phyloP scores from a whole-genome alignment of 2,329 filamentous ascomycete genomes.

The Claviceps pazoutovae region DNA sequence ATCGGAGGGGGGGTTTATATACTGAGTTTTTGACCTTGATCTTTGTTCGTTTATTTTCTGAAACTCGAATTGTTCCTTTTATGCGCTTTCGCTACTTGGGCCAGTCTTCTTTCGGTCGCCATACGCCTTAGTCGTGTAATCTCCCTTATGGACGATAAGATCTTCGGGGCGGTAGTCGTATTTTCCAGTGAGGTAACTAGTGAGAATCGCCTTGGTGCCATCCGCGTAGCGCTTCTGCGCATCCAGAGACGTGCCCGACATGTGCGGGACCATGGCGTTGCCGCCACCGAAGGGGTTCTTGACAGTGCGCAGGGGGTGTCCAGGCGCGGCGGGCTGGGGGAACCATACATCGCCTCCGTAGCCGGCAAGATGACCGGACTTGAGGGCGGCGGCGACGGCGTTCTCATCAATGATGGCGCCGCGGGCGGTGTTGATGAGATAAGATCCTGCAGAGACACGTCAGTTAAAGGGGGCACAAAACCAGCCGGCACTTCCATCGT shows the following conservation, averaged over 20 bases:
- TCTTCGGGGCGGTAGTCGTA: slow-evolving; percentile 84
- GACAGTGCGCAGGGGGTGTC: slow-evolving; percentile 84
- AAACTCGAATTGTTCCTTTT: not conserved
- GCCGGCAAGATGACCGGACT: slow-evolving; percentile 77
- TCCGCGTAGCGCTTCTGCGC: slow-evolving; percentile 85
- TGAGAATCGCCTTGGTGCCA: slow-evolving; percentile 77
- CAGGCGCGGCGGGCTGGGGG: slow-evolving; percentile 88
- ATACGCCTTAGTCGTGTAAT: slow-evolving; percentile 92
- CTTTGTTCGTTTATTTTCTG: not conserved
- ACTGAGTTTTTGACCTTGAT: not conserved
- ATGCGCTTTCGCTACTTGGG: slow-evolving; percentile 20
- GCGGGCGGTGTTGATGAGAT: slow-evolving; percentile 97
- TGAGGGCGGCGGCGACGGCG: slow-evolving; percentile 87
- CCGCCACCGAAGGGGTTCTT: slow-evolving; percentile 93
- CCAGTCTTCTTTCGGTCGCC: slow-evolving; percentile 46
- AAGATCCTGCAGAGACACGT: slow-evolving; percentile 47
- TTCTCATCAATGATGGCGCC: slow-evolving; percentile 99
- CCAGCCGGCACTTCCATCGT: not conserved
- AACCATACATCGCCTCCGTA: slow-evolving; percentile 91
- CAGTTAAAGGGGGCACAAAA: not conserved
- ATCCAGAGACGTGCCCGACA: slow-evolving; percentile 97
- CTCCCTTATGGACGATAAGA: slow-evolving; percentile 76
- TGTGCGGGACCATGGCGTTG: slow-evolving; percentile 98
- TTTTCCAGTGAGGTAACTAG: slow-evolving; percentile 78
- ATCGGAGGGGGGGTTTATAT: too few species aligned